Conservation (phyloP, 1,139 yeast species). For the Citeromyces hawaiiensis region DNA sequence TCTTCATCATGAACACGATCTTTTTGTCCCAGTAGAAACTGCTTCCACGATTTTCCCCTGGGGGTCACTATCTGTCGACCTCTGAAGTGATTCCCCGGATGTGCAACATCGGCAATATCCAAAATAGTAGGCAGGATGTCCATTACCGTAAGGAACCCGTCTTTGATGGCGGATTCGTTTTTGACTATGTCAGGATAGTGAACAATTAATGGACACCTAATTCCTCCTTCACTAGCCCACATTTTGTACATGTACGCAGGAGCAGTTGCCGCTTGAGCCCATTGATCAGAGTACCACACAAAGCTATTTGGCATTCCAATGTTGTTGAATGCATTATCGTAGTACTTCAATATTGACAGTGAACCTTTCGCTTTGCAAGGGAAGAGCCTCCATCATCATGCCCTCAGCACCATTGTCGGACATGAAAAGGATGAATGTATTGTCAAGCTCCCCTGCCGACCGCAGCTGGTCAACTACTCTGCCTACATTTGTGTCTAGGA, state of each 20-base stretch:
- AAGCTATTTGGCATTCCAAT: slow-evolving; percentile 35
- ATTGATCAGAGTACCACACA: slow-evolving; percentile 39
- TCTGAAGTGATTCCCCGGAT: slow-evolving; percentile 25
- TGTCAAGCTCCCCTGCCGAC: slow-evolving; percentile 27
- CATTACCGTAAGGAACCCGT: slow-evolving; percentile 40
- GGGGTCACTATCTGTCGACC: slow-evolving; percentile 26
- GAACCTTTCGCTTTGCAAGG: slow-evolving; percentile 17
- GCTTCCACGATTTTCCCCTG: slow-evolving; percentile 28
- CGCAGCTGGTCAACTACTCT: slow-evolving; percentile 27
- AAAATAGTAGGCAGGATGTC: slow-evolving; percentile 40
- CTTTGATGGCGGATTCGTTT: slow-evolving; percentile 15
- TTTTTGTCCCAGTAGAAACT: slow-evolving; percentile 16
- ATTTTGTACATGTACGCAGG: slow-evolving; percentile 37
- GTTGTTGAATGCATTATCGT: slow-evolving; percentile 30
- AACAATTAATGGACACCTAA: slow-evolving; percentile 36
- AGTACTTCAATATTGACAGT: slow-evolving; percentile 19
- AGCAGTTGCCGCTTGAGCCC: slow-evolving; percentile 58
- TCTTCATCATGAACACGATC: slow-evolving; percentile 26
- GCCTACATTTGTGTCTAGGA: slow-evolving; percentile 35
- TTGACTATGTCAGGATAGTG: slow-evolving; percentile 22
- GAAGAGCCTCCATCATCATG: slow-evolving; percentile 39
- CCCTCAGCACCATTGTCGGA: slow-evolving; percentile 55
- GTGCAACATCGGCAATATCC: slow-evolving; percentile 30
- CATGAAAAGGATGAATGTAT: slow-evolving; percentile 41
- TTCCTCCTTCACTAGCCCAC: slow-evolving; percentile 44